Base-by-base conservation (phyloP, 2,329 filamentous ascomycete genomes). In the Drechslerella dactyloides region DNA sequence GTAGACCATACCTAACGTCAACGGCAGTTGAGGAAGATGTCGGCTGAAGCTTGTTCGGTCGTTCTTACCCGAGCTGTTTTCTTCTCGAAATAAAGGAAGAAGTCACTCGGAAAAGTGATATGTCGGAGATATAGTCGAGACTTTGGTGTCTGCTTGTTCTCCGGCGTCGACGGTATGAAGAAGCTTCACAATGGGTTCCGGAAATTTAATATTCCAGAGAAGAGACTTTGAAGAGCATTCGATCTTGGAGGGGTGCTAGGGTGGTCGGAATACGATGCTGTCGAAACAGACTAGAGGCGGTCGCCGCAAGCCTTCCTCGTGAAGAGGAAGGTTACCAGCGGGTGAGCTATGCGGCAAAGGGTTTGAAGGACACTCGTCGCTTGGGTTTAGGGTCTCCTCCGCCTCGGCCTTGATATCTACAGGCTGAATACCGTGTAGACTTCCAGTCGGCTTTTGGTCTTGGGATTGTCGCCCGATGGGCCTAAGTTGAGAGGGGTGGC, bases 271-370 rank as follows among this genome's bases (percentile, higher is more conserved):
- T 83, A 89, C 90, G 85, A 91, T 90, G 86, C 91, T 89, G 88
- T 89, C 91, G 86, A 90, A 85, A 85, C 85, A 89, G 86, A 89
- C 88, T 87, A 90, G 90, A 89, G 91, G 90, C 91, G 90, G 91
- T 89, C 91, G 93, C 89, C 90, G 91, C 90, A 92, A 96, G 91
- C 94, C 94, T 96, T 93, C 94, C 94, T 93, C 93, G 82, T 84
- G 84, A 84, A 94, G 93, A 96, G 93, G 93, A 97, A 97, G 93
- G 96, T 93, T 90, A 90, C 88, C 86, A 87, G 87, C 89, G 89
- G 87, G 87, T 88, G 90, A 96, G 90, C 91, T 97, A 99, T 99
- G 93, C 94, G 94, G 94, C 94, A 97, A 93, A 91, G 96, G 90
- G 51, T 66, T 73, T 65, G 69, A 52, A 66, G 61, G 60, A 35